These are phyloP conservation scores for Eucalyptus sp. DNA, from an alignment of 345 rosid genomes.

Conservation along the genomic window DNA sequence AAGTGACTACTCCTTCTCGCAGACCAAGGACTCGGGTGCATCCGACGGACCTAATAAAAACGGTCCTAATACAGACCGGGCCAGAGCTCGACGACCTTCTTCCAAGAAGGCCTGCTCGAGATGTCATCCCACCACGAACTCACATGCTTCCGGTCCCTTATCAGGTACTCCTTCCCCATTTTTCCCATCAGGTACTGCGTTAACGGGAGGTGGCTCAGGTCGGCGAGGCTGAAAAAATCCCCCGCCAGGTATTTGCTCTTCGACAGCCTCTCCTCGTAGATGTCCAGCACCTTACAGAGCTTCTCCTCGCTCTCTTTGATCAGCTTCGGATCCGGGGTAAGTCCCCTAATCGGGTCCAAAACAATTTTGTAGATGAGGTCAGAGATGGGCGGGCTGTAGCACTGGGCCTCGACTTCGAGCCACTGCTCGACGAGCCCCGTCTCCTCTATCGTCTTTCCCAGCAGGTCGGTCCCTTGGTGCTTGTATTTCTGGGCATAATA, in stretches of 20 bases:
- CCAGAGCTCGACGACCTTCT: constrained; percentile 25
- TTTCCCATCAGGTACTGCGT: constrained; percentile 48
- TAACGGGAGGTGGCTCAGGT: constrained; percentile 55
- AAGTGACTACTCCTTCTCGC: neutral
- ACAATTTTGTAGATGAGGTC: constrained; percentile 19
- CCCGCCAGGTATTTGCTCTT: constrained; percentile 61
- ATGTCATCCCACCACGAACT: constrained; percentile 69
- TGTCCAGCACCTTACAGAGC: constrained; percentile 35
- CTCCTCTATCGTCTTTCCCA: constrained; percentile 29
- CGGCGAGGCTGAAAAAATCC: constrained; percentile 60
- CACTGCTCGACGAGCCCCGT: constrained; percentile 61
- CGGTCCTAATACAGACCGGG: neutral
- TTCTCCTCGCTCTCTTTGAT: constrained; percentile 59
- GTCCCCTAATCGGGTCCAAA: constrained; percentile 26
- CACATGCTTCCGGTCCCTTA: constrained; percentile 46
- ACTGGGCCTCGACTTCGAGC: constrained; percentile 56
- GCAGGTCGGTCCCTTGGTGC: constrained; percentile 31
- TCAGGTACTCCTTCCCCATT: constrained; percentile 35
- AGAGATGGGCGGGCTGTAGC: constrained; percentile 36
- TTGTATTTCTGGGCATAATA: constrained; percentile 60
- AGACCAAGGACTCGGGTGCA: neutral
- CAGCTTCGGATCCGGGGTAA: constrained; percentile 30
- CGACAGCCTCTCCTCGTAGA: constrained; percentile 52
- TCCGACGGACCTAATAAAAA: neutral
- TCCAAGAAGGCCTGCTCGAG: constrained; percentile 58